Percentiles rank a stretch among this genome's conserved stretches.
Conservation (phyloP, 495 filamentous ascomycete genomes). For the Neurospora sp. region DNA sequence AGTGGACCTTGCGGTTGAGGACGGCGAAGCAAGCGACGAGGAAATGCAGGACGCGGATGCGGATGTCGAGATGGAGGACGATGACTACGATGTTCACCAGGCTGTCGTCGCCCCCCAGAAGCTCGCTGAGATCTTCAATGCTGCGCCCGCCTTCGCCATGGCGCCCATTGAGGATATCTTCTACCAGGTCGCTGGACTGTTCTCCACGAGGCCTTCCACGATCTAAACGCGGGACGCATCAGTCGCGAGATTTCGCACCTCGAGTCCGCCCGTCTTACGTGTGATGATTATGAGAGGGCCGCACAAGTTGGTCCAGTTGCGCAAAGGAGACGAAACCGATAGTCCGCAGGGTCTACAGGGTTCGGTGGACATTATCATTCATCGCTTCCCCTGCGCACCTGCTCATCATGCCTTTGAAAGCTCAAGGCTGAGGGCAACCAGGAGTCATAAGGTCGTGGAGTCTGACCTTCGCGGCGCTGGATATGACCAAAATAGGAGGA, state of each 20-base stretch:
- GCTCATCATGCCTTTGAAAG: neutral
- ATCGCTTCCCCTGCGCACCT: neutral
- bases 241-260: neutral
- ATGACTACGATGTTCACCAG: conserved; percentile 29
- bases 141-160: conserved; percentile 61
- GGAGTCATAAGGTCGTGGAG: neutral
- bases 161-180: conserved; percentile 72
- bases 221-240: neutral
- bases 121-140: conserved; percentile 64
- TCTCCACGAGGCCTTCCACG: conserved; percentile 34
- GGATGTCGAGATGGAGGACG: conserved; percentile 26
- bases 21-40: conserved; percentile 40
- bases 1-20: conserved; percentile 19
- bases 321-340: neutral
- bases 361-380: neutral
- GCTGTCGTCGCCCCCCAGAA: conserved; percentile 53
- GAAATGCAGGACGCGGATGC: conserved; percentile 27
- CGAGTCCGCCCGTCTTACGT: neutral
- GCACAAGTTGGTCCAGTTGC: neutral
- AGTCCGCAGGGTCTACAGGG: neutral
- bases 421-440: neutral
- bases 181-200: conserved; percentile 55
- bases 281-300: neutral
- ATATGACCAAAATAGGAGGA: neutral
- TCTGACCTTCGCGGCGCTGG: conserved; percentile 5